A percentile compares a stretch with the other conserved stretches of the same genome.
Evolutionary conservation across 306 rosid genomes (phyloP).

Genomic region (Lathyrus tuberosus): DNA sequence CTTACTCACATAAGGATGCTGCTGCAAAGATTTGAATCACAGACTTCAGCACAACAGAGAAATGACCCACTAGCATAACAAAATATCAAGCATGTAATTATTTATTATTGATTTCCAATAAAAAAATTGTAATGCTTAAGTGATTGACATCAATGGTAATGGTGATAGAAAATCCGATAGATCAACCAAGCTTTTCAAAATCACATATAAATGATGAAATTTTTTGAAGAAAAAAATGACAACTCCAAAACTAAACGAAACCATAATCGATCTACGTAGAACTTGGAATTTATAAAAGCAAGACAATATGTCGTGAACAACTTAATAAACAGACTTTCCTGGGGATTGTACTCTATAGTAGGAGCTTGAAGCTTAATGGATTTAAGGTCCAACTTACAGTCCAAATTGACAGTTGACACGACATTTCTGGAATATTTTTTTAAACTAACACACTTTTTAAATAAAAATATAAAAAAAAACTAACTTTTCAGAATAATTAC

Average conservation of each 20-base stretch:
- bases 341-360: conserved; percentile 93
- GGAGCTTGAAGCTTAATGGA: conserved; percentile 85
- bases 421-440: conserved; percentile 85
- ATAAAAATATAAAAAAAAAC: too few relatives aligned
- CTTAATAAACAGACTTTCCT: conserved; percentile 49
- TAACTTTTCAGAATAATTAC: too few relatives aligned
- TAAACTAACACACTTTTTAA: too few relatives aligned
- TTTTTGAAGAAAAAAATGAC: not conserved
- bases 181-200: conserved; percentile 14
- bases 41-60: conserved; percentile 26
- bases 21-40: conserved; percentile 55
- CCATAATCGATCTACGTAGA: conserved; percentile 8
- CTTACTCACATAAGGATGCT: conserved; percentile 94
- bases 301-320: not conserved
- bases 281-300: not conserved
- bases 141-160: conserved; percentile 7
- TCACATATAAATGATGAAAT: not conserved
- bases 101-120: conserved; percentile 15
- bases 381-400: conserved; percentile 90
- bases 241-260: not conserved
- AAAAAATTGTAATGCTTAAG: not conserved
- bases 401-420: conserved; percentile 89
- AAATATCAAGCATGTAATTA: not conserved
- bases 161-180: not conserved
- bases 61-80: conserved; percentile 16